A percentile compares a stretch with the other conserved stretches of the same genome.
phyloP scores from a whole-genome alignment of 2,329 filamentous ascomycete genomes.

The Lachnellula subtilissima region DNA sequence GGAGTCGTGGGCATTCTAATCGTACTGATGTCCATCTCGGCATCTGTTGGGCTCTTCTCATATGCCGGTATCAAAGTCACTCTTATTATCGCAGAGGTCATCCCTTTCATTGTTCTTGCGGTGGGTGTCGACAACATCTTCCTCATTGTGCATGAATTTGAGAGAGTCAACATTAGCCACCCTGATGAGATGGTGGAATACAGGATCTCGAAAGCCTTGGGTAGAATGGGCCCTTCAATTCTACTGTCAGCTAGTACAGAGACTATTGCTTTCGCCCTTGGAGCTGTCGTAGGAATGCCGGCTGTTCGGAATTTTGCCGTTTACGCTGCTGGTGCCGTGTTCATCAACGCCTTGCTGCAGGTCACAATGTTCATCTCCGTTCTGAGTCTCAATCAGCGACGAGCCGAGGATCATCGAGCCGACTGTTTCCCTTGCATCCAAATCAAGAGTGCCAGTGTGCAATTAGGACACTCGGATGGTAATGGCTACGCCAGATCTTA shows the following conservation, averaged over 20 bases:
- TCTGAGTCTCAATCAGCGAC: conserved; percentile 81
- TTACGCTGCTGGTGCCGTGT: conserved; percentile 91
- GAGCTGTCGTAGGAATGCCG: conserved; percentile 94
- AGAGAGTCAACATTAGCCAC: conserved; percentile 87
- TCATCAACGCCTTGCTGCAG: conserved; percentile 95
- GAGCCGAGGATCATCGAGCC: conserved; percentile 81
- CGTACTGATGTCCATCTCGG: conserved; percentile 93
- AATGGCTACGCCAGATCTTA: conserved; percentile 36
- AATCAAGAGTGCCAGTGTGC: conserved; percentile 67
- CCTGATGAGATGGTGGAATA: conserved; percentile 84
- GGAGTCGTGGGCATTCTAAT: conserved; percentile 94
- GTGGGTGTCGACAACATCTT: conserved; percentile 99
- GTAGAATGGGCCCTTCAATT: conserved; percentile 94
- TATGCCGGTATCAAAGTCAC: conserved; percentile 90
- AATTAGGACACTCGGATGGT: conserved; percentile 58
- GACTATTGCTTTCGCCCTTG: conserved; percentile 87
- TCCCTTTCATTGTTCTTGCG: conserved; percentile 92
- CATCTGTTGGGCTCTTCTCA: conserved; percentile 92
- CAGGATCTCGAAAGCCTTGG: conserved; percentile 80
- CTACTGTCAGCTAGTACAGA: conserved; percentile 92
- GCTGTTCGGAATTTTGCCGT: conserved; percentile 96
- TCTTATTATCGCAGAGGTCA: conserved; percentile 96
- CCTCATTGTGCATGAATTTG: conserved; percentile 95
- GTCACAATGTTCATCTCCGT: conserved; percentile 97
- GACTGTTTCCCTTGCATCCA: conserved; percentile 91